phyloP scores from a whole-genome alignment of 23 red algal species.

The Gracilaria domingensis region DNA sequence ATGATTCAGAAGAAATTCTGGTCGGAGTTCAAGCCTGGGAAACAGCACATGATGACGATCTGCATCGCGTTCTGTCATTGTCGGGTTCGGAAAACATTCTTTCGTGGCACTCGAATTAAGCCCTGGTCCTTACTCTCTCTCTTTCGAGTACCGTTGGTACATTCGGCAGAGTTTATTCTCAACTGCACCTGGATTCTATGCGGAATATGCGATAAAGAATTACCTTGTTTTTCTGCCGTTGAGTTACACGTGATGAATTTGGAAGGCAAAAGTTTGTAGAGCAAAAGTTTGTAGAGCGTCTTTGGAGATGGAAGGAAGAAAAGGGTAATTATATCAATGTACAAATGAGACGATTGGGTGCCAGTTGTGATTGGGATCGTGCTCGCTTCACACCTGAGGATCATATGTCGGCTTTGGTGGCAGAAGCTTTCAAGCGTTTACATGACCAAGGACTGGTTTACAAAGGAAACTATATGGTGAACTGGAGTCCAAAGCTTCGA shows the following conservation, averaged over 20 bases:
- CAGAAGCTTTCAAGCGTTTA: constrained; percentile 92
- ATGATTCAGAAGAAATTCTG: neutral
- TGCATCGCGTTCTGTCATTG: constrained; percentile 15
- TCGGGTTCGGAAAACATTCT: neutral
- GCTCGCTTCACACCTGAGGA: constrained; percentile 88
- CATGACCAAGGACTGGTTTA: constrained; percentile 92
- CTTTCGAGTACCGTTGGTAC: no score
- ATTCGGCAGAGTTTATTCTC: no score
- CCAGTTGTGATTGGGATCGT: constrained; percentile 93
- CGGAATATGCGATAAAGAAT: no score
- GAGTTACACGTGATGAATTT: constrained; percentile 65
- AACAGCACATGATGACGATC: neutral
- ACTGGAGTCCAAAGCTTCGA: constrained; percentile 94
- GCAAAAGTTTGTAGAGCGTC: constrained; percentile 84
- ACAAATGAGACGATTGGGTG: constrained; percentile 94
- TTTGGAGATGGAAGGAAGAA: constrained; percentile 96
- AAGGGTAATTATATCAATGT: constrained; percentile 95
- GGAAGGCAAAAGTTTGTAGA: constrained; percentile 92
- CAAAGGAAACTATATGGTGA: constrained; percentile 96
- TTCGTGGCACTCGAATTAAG: no score
- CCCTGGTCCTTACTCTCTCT: no score
- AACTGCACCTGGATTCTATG: no score
- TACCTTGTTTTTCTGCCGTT: no score
- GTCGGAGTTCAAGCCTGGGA: constrained; percentile 12
- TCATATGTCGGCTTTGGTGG: constrained; percentile 68